phyloP scores from a whole-genome alignment of 2,329 filamentous ascomycete genomes.

The Raffaelea arxii region DNA sequence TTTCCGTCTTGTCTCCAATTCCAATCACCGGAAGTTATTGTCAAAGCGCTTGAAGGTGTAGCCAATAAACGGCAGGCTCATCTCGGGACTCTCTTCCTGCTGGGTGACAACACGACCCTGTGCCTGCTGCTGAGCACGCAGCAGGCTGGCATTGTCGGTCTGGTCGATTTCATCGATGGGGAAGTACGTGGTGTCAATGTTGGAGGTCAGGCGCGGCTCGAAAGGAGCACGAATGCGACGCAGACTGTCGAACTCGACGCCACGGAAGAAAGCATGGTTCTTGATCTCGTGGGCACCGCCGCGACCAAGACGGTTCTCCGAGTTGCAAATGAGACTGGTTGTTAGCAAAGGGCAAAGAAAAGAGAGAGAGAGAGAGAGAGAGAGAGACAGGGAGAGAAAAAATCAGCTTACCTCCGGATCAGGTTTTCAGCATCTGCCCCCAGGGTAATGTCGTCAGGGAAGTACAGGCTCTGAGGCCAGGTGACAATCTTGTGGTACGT shows the following conservation, averaged over 20 bases:
- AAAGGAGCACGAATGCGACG: conserved; percentile 92
- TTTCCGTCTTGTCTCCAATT: no score
- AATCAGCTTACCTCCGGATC: conserved; percentile 65
- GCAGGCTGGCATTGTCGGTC: conserved; percentile 79
- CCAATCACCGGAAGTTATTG: conserved; percentile 50
- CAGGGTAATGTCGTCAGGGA: conserved; percentile 88
- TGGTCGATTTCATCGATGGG: conserved; percentile 97
- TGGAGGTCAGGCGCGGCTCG: conserved; percentile 84
- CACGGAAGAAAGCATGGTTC: conserved; percentile 88
- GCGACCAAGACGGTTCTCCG: conserved; percentile 81
- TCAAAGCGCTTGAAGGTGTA: conserved; percentile 98
- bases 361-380: not conserved
- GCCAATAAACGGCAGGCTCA: conserved; percentile 91
- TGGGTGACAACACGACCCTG: conserved; percentile 39
- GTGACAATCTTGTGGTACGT: conserved; percentile 99
- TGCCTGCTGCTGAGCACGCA: conserved; percentile 70
- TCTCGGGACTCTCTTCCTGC: conserved; percentile 76
- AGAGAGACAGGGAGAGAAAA: not conserved
- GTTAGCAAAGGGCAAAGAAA: not conserved
- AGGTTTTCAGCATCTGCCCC: conserved; percentile 84
- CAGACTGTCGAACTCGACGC: conserved; percentile 88
- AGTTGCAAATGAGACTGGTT: conserved; percentile 82
- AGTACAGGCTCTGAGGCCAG: conserved; percentile 91
- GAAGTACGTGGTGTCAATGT: conserved; percentile 97
- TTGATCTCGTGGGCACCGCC: conserved; percentile 88